Base-by-base conservation (phyloP, 1,284 basidiomycete genomes). In the Tetrapyrgos nigripes region DNA sequence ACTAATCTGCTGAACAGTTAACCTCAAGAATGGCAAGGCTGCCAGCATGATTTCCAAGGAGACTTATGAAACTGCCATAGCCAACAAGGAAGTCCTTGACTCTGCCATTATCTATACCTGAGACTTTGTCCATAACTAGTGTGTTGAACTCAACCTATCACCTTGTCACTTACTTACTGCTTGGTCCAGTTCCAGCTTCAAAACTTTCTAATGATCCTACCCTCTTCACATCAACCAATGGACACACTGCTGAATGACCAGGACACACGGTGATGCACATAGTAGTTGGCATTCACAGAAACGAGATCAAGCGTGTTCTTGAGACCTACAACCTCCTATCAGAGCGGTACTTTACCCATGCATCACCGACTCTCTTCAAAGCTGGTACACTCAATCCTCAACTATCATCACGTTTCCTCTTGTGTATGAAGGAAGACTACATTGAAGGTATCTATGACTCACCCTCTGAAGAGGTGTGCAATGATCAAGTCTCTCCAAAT, bases 231-330 rank as follows among this genome's bases (percentile, higher is more conserved):
- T 98, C 78, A n/a, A n/a, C n/a, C n/a, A 88, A 98, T 73, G 94
- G 94, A 58, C 94, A 94, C 68, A 93, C 97, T 50, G 97, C 96
- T 50, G 97, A 99, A 77, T 89, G 97, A 53, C 97, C 97, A 31
- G 97, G 99, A 72, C 97, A 99, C 78, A 94, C 99, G 89, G 91
- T 99, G 71, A 99, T 99, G 97, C 96, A 97, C 77, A 97, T 99
- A 55, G 93, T 97, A 49, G 94, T 99, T 51, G 97, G 97, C 59
- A 97, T 99, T 64, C 97, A 99, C 74, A 96, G 96, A 11, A 71
- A 79, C 26, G 93, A 98, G 75, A 86, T 98, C 61, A 94, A 97
- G 27, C 89, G 89, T 50, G 95, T 90, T 52, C 82, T 98, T 64
- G 89, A 98, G 79, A 97, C 97, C 0, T 96, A 96, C 74, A 91